phyloP scores from a whole-genome alignment of 2,329 filamentous ascomycete species.

The Talaromyces atroroseus region DNA sequence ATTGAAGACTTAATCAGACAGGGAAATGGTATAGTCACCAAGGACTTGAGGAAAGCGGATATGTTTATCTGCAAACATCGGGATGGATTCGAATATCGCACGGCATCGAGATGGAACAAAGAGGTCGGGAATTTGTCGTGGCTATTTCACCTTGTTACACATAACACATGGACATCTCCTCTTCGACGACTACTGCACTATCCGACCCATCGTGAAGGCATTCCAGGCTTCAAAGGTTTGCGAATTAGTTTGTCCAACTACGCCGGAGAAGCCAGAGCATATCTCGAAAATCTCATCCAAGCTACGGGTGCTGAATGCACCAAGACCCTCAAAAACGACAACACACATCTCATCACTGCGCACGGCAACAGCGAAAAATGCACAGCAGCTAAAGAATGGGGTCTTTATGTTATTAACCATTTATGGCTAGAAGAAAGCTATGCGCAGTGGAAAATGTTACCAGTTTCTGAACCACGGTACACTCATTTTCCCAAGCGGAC shows the following conservation, averaged over 20 bases:
- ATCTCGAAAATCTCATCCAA: constrained; percentile 83
- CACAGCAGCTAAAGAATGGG: constrained; percentile 86
- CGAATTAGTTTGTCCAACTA: constrained; percentile 94
- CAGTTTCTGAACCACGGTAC: constrained; percentile 68
- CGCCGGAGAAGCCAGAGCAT: constrained; percentile 85
- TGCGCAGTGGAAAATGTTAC: constrained; percentile 73
- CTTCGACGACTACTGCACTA: constrained; percentile 82
- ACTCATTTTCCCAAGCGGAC: constrained; percentile 82
- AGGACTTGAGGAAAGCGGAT: constrained; percentile 63
- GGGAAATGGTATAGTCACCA: constrained; percentile 65
- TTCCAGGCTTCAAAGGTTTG: constrained; percentile 71
- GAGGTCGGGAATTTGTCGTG: constrained; percentile 89
- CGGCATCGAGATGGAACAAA: constrained; percentile 69
- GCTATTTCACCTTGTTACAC: constrained; percentile 87
- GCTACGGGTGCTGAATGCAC: constrained; percentile 85
- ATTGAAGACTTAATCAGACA: constrained; percentile 65
- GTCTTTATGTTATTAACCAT: constrained; percentile 83
- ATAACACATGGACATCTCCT: constrained; percentile 83
- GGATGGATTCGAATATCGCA: constrained; percentile 70
- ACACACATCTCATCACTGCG: constrained; percentile 91
- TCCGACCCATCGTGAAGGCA: constrained; percentile 68
- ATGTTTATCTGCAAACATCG: constrained; percentile 85
- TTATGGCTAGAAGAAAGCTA: constrained; percentile 98
- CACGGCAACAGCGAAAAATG: constrained; percentile 89
- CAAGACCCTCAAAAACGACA: constrained; percentile 90